Evolutionary conservation across 495 filamentous ascomycete species (phyloP), one percentile per base, ranked within the genome.

Genomic region (Chaetomium fimeti): DNA sequence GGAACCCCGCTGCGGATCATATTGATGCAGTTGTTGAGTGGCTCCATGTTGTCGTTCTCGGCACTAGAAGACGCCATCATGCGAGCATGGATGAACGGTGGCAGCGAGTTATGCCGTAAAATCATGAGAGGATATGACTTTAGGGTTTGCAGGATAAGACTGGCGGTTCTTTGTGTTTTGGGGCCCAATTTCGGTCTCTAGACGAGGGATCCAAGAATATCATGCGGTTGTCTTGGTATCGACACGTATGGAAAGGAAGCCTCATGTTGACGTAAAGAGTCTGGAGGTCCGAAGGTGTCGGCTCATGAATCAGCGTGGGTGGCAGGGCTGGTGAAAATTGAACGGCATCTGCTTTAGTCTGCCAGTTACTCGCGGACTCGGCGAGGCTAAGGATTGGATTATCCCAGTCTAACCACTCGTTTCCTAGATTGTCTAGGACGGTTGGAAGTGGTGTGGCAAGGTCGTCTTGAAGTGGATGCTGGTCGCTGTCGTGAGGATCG

Each of bases 11-110:
- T 45, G 22, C 24, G 22, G 36, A 79, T 68, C 78, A 82, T 80
- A 65, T 70, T 80, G 20, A 82, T 72, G 57, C 80, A 82, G 62
- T 81, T 82, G n/a, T 66, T 66, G 2, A 81, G 60, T 54, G 76
- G 73, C 64, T 80, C 78, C 71, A 78, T 73, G 27, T 74, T 15
- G 28, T 72, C 62, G 36, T 38, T 36, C 5, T 57, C 60, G n/a
- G 24, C 24, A 13, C 12, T 12, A 2, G 38, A 25, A 8, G 13
- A 27, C 11, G 38, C 15, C 38, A 57, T 5, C 38, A 27, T 13
- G 3, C 24, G 55, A 22, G 36, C 8, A 24, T 57, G 55, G 8
- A 57, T 45, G 32, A 57, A 57, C 8, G 55, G 55, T 28, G 55
- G 55, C 55, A 45, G 38, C 20, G 40, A 9, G 40, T 43, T 40